phyloP scores from a whole-genome alignment of 164 flowering plant species.

The Vitis riparia region DNA sequence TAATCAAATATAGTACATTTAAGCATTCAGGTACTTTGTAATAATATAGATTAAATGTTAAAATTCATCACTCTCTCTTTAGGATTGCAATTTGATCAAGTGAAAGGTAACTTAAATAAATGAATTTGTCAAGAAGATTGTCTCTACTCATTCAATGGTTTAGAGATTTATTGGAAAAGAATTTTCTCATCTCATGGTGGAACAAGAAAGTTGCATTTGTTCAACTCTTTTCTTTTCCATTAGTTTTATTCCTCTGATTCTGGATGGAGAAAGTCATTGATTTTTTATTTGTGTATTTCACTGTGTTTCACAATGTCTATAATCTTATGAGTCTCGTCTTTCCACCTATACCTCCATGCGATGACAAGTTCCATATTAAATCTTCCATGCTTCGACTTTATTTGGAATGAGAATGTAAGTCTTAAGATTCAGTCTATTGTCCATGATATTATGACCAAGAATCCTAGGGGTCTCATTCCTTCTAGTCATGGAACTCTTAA shows the following conservation, averaged over 20 bases:
- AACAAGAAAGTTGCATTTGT: constrained; percentile 34
- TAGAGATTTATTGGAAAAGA: constrained; percentile 63
- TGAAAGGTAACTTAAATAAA: too few species aligned
- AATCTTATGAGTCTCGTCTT: constrained; percentile 51
- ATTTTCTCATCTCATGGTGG: constrained; percentile 71
- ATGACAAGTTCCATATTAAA: constrained; percentile 62
- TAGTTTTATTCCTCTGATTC: constrained; percentile 87
- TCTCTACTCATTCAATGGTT: constrained; percentile 32
- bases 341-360: constrained; percentile 82
- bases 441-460: too few species aligned
- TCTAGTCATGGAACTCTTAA: too few species aligned
- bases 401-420: too few species aligned
- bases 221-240: constrained; percentile 64
- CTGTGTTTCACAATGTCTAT: constrained; percentile 33
- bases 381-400: constrained; percentile 79
- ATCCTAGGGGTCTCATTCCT: too few species aligned
- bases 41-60: too few species aligned
- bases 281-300: constrained; percentile 42
- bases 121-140: constrained; percentile 49
- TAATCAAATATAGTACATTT: too few species aligned
- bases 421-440: too few species aligned
- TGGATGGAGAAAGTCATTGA: constrained; percentile 60
- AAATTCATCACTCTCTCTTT: too few species aligned
- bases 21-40: too few species aligned
- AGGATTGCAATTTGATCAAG: too few species aligned